These are phyloP conservation scores for Albatrellus ellisii DNA, from an alignment of 768 basidiomycete species.

Conservation along the genomic window DNA sequence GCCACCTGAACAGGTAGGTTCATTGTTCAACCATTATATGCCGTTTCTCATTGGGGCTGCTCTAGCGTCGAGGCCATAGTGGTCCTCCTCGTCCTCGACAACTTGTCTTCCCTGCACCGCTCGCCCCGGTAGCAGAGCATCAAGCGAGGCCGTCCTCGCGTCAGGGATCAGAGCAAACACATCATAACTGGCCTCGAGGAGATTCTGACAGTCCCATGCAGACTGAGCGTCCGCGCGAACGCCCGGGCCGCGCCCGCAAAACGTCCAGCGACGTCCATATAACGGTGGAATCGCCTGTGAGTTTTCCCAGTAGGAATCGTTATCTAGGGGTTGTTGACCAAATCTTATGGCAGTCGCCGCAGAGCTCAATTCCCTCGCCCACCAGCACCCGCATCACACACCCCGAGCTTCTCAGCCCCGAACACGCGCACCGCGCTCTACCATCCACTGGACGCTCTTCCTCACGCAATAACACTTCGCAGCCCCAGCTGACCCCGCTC, in stretches of 20 bases:
- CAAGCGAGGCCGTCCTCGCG: background rate
- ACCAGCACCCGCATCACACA: slow-evolving; percentile 9
- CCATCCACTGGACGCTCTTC: slow-evolving; percentile 2
- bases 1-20: slow-evolving; percentile 1
- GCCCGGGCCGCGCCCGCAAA: slow-evolving; percentile 10
- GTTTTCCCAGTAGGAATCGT: background rate
- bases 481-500: background rate
- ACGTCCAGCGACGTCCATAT: slow-evolving; percentile 13
- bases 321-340: background rate
- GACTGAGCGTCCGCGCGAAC: background rate
- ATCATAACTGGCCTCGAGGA: background rate
- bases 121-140: slow-evolving; percentile 6
- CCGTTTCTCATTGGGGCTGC: background rate
- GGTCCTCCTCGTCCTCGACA: slow-evolving; percentile 7
- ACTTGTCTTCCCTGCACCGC: slow-evolving; percentile 7
- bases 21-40: background rate
- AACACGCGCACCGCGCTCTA: slow-evolving; percentile 13
- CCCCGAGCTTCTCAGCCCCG: slow-evolving; percentile 20
- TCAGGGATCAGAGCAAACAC: background rate
- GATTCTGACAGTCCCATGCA: slow-evolving; percentile 3
- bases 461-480: background rate
- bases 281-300: slow-evolving; percentile 11
- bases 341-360: slow-evolving; percentile 13
- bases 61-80: background rate
- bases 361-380: slow-evolving; percentile 11